phyloP scores from a whole-genome alignment of 805 yeast genomes.

The Novakomyces olei region DNA sequence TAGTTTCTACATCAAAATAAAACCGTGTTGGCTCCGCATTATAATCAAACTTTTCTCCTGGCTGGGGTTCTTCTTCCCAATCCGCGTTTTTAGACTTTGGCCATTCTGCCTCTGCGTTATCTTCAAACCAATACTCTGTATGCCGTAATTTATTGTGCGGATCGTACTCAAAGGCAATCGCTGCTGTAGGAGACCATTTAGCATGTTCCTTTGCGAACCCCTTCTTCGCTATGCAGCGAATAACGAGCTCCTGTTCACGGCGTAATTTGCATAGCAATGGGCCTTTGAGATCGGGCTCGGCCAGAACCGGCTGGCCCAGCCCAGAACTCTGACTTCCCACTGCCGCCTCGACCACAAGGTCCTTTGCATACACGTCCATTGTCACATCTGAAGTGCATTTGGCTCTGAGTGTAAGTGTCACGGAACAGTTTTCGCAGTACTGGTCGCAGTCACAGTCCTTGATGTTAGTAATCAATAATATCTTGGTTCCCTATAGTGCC shows the following conservation, averaged over 20 bases:
- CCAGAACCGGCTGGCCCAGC: constrained; percentile 69
- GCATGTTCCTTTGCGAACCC: constrained; percentile 53
- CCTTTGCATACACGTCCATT: constrained; percentile 76
- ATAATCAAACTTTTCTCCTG: constrained; percentile 53
- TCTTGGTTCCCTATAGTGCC: too few relatives aligned
- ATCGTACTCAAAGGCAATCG: constrained; percentile 89
- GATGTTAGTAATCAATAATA: too few relatives aligned
- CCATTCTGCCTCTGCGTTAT: constrained; percentile 76
- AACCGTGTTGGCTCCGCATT: constrained; percentile 59
- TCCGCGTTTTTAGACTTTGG: constrained; percentile 72
- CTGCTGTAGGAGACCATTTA: constrained; percentile 93
- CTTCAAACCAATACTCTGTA: constrained; percentile 93
- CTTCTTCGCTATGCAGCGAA: constrained; percentile 88
- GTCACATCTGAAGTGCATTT: constrained; percentile 70
- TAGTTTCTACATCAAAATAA: constrained; percentile 73
- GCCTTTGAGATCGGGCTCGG: constrained; percentile 58
- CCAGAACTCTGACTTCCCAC: constrained; percentile 15
- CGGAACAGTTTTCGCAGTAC: constrained; percentile 88
- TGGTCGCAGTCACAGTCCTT: constrained; percentile 98
- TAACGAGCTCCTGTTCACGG: constrained; percentile 72
- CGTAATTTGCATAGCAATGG: constrained; percentile 78
- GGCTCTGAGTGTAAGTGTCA: constrained; percentile 68
- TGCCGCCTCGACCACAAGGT: constrained; percentile 30
- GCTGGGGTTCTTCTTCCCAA: constrained; percentile 50
- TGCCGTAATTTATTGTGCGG: constrained; percentile 97